Evolutionary conservation across 176 grass and related monocot genomes (phyloP), one percentile per base, ranked within the genome.

Genomic region (Avena insularis): DNA sequence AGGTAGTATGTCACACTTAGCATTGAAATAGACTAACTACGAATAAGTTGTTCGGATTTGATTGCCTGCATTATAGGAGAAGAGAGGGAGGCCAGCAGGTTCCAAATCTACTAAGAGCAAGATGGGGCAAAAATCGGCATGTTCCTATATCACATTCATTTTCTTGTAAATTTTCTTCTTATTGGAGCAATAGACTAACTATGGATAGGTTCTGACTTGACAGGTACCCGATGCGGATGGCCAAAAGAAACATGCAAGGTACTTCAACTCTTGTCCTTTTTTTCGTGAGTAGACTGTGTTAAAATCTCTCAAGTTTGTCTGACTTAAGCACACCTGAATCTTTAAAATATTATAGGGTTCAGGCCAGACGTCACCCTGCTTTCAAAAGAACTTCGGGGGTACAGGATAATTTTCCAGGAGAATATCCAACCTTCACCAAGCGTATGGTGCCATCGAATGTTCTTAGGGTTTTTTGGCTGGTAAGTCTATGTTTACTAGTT

Each of bases 381-480:
- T 83, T 72, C 72, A 21, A 2, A 77, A 78, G 55, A 83, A 64
- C 79, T 63, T 8, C 31, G 12, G 84, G 79, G 56, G 16, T 73
- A 55, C 55, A 79, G 12, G 56, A 57, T 4, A 87, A 90, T 67
- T 73, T 90, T 45, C 46, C 64, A 64, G 17, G 74, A 79, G 20
- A 82, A 76, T 29, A 79, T 73, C 80, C 74, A 64, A 87, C 56
- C 73, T 83, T 90, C 62, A 36, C 54, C 57, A 90, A 87, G 47
- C 1, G 15, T 56, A 90, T 90, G 84, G 12, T 58, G 23, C 75
- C 47, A 58, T 90, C 89, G 23, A 85, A 90, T 90, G 84, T 90
- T 5, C 17, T 79, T 67, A 33, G 19, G 0, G 79, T 85, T 46
- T 90, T 82, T 87, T 90, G 84, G 80, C 73, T 90, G 65, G 84